A percentile compares a stretch with the other conserved stretches of the same genome.
Conservation (phyloP, 2,329 filamentous ascomycete species). For the Aspergillus sp. region DNA sequence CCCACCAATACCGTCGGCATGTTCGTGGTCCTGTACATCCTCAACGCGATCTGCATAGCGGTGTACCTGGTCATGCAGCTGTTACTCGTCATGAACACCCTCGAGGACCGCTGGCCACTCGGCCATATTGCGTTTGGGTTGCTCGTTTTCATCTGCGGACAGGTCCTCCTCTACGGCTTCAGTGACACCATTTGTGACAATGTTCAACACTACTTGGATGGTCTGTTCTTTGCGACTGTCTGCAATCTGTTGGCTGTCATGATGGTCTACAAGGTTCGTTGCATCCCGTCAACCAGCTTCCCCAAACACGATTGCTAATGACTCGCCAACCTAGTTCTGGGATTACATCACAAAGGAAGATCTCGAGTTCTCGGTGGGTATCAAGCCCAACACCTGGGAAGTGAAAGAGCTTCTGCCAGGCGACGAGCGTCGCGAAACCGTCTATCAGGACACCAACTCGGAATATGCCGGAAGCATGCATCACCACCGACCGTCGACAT, state of each 20-base stretch:
- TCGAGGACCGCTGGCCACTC: slow-evolving; percentile 93
- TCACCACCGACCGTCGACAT: slow-evolving; percentile 39
- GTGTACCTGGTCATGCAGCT: slow-evolving; percentile 87
- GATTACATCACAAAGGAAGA: slow-evolving; percentile 98
- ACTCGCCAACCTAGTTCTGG: slow-evolving; percentile 71
- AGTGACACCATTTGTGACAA: slow-evolving; percentile 79
- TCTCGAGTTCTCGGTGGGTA: slow-evolving; percentile 95
- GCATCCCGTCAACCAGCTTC: slow-evolving; percentile 2
- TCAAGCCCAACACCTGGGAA: slow-evolving; percentile 96
- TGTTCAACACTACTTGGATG: slow-evolving; percentile 89
- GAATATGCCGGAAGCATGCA: slow-evolving; percentile 47
- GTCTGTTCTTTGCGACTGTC: slow-evolving; percentile 88
- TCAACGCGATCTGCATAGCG: slow-evolving; percentile 83
- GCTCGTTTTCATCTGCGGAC: slow-evolving; percentile 87
- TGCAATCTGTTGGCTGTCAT: slow-evolving; percentile 94
- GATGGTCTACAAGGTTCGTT: slow-evolving; percentile 95
- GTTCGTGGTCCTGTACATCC: slow-evolving; percentile 86
- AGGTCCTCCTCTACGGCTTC: slow-evolving; percentile 89
- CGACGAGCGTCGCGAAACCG: slow-evolving; percentile 71
- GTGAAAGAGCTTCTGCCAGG: slow-evolving; percentile 87
- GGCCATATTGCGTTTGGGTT: slow-evolving; percentile 88
- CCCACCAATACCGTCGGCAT: slow-evolving; percentile 84
- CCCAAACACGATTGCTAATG: slow-evolving; percentile 25
- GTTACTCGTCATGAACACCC: slow-evolving; percentile 80
- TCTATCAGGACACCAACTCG: slow-evolving; percentile 62